Evolutionary conservation across 2,329 filamentous ascomycete species (phyloP).

Genomic region (Beauveria australis): DNA sequence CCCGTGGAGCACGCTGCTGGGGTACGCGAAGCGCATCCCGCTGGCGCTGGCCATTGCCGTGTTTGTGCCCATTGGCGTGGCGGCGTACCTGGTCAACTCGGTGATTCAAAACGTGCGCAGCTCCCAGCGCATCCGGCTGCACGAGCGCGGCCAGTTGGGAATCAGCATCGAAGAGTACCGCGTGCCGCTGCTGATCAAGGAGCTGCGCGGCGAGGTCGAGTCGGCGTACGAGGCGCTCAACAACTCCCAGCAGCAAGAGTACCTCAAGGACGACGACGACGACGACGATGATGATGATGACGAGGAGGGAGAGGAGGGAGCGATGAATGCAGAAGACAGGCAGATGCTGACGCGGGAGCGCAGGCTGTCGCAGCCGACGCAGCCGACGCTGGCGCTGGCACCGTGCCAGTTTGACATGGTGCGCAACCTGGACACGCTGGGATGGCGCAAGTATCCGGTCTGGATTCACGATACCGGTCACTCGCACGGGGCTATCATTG

Average conservation of each 20-base stretch:
- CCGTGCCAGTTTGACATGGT: conserved; percentile 81
- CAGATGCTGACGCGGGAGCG: conserved; percentile 33
- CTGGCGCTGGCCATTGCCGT: conserved; percentile 56
- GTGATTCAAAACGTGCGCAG: conserved; percentile 70
- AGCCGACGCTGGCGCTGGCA: conserved; percentile 69
- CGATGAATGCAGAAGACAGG: conserved; percentile 31
- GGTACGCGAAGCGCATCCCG: conserved; percentile 47
- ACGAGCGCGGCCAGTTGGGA: conserved; percentile 63
- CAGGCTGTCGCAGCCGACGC: conserved; percentile 34
- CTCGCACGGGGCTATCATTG: conserved; percentile 84
- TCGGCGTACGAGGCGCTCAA: conserved; percentile 68
- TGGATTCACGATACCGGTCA: conserved; percentile 73
- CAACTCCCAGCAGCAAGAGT: conserved; percentile 60
- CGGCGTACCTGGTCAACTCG: conserved; percentile 67
- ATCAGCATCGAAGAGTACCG: conserved; percentile 64
- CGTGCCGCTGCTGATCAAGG: conserved; percentile 66
- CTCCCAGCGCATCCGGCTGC: conserved; percentile 62
- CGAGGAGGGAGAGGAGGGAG: conserved; percentile 19
- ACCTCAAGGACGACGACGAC: conserved; percentile 44
- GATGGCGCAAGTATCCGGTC: conserved; percentile 59
- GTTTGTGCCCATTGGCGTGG: conserved; percentile 65
- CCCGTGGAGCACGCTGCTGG: conserved; percentile 21
- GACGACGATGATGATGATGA: conserved; percentile 17
- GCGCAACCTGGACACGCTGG: conserved; percentile 58
- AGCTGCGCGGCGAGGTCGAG: conserved; percentile 68